These are phyloP conservation scores for Citrus inodora DNA, from an alignment of 345 rosid genomes.

Conservation along the genomic window DNA sequence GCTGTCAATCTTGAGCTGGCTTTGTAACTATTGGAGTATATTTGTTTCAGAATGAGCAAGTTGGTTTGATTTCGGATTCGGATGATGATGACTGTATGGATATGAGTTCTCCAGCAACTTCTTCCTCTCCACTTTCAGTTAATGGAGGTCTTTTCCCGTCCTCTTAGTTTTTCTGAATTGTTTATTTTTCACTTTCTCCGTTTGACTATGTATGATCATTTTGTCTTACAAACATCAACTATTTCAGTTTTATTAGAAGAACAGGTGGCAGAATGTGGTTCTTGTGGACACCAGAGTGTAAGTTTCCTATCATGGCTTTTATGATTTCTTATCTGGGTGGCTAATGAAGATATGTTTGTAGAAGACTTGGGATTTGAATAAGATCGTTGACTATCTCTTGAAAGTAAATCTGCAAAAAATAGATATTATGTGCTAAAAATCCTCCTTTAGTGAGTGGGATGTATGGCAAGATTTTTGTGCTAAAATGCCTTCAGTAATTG, in stretches of 20 bases:
- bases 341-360: neutral
- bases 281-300: conserved; percentile 35
- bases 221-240: conserved; percentile 9
- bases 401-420: neutral
- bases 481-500: neutral
- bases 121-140: conserved; percentile 10
- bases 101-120: conserved; percentile 15
- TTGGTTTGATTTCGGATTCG: conserved; percentile 19
- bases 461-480: neutral
- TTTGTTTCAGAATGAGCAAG: conserved; percentile 31
- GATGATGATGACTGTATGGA: conserved; percentile 23
- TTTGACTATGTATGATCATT: neutral
- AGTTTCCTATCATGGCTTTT: conserved; percentile 15
- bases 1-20: neutral
- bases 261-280: conserved; percentile 21
- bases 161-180: neutral
- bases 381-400: neutral
- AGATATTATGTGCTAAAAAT: neutral
- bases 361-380: neutral
- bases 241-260: conserved; percentile 26
- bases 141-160: conserved; percentile 18
- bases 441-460: neutral
- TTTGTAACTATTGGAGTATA: conserved; percentile 14
- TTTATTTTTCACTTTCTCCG: conserved; percentile 7
- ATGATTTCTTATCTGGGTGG: conserved; percentile 2